Evolutionary conservation across 805 yeast species (phyloP).

Genomic region (Kregervanrija delftensis): DNA sequence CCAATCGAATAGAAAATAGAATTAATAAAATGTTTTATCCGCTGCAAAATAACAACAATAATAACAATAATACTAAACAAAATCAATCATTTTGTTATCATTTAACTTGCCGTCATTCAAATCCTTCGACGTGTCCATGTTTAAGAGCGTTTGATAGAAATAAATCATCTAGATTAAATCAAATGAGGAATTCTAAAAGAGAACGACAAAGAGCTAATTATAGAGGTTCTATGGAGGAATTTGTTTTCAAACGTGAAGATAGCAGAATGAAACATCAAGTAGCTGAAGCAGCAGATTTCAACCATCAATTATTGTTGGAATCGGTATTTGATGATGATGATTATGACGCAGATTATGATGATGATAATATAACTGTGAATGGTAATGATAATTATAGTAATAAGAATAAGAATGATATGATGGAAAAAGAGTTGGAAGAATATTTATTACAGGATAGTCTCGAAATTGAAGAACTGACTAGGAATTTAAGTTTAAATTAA

Average conservation of each 20-base stretch:
- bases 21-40: slow-evolving; percentile 19
- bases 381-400: not conserved
- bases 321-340: slow-evolving; percentile 13
- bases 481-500: slow-evolving; percentile 13
- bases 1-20: slow-evolving; percentile 4
- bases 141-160: not conserved
- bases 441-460: slow-evolving; percentile 19
- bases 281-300: slow-evolving; percentile 15
- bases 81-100: too few relatives aligned
- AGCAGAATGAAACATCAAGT: slow-evolving; percentile 7
- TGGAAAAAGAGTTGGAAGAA: slow-evolving; percentile 23
- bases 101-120: too few relatives aligned
- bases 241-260: slow-evolving; percentile 20
- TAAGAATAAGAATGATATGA: not conserved
- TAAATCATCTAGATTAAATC: not conserved
- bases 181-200: slow-evolving; percentile 8
- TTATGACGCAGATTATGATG: slow-evolving; percentile 24
- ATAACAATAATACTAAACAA: too few relatives aligned
- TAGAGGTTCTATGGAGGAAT: slow-evolving; percentile 25
- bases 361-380: not conserved
- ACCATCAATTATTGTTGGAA: slow-evolving; percentile 15
- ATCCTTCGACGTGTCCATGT: too few relatives aligned
- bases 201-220: slow-evolving; percentile 8
- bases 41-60: slow-evolving; percentile 2
- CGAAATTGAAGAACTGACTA: slow-evolving; percentile 26